Base-by-base conservation (phyloP, 176 grass and related monocot genomes). In the Zizania latifolia region DNA sequence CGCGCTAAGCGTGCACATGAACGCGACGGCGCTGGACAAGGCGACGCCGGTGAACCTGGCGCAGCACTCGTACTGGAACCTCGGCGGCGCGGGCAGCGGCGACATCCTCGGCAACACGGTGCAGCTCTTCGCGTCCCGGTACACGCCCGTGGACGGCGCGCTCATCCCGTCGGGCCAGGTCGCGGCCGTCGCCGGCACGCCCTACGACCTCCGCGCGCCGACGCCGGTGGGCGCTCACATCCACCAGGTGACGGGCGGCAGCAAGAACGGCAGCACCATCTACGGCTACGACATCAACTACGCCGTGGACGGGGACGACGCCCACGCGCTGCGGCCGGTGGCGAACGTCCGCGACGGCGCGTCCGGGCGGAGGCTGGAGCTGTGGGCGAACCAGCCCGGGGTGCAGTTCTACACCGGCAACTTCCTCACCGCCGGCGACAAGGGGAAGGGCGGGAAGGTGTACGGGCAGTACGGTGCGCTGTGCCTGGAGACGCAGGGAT, bases 381-480 rank as follows among this genome's bases (percentile, higher is more conserved):
- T 99, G 67, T 94, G 89, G 89, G 81, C 91, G n/a, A 83, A 94
- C 82, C 95, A 98, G 76, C 91, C 89, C 11, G 95, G 95, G 0
- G 84, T 94, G 74, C 95, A 99, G 82, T 88, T 99, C 78, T 99
- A 99, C 89, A 92, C 95, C 4, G 84, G 75, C n/a, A 90, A 94
- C 77, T 84, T 78, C 58, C 58, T 99, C 23, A 48, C 48, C 3
- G 43, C 41, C 3, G 51, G 70, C 30, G 31, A 68, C 3, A 60
- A 29, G 31, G 95, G 95, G 6, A 99, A 94, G 75, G 84, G 68
- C 2, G 91, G 89, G 1, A 58, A 53, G 30, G 43, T 84, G 33
- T 94, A 98, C 76, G 29, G 10, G 68, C 24, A 76, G 70, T 75
- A 94, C 64, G 86, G 39, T 13, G 94, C 72, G 3, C 68, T 98